Conservation (phyloP, 768 basidiomycete genomes). For the Lepiota brunneoincarnata region DNA sequence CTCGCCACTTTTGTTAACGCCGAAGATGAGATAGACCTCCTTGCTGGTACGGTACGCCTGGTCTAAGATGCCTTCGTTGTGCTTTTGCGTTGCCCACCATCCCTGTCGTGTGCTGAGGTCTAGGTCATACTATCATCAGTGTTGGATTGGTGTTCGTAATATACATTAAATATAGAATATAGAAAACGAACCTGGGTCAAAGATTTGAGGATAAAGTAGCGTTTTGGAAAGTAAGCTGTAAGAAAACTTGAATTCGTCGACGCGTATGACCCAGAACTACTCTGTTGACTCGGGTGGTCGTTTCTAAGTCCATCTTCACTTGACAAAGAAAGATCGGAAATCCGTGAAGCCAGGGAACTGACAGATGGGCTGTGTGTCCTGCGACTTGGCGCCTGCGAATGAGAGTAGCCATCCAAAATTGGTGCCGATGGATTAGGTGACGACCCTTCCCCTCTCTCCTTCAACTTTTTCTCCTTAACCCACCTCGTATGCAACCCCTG, state of each 20-base stretch:
- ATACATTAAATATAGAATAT: background rate
- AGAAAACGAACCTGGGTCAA: conserved; percentile 60
- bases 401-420: conserved; percentile 20
- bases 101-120: conserved; percentile 77
- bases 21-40: conserved; percentile 87
- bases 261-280: conserved; percentile 66
- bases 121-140: conserved; percentile 58
- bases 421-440: conserved; percentile 15
- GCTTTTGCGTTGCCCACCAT: conserved; percentile 89
- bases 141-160: background rate
- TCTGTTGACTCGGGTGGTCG: conserved; percentile 35
- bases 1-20: conserved; percentile 91
- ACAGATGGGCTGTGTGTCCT: conserved; percentile 23
- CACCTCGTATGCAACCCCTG: conserved; percentile 82
- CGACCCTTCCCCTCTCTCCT: conserved; percentile 20
- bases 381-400: conserved; percentile 12
- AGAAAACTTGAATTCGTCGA: conserved; percentile 87
- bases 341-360: conserved; percentile 17
- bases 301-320: conserved; percentile 40
- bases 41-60: conserved; percentile 90
- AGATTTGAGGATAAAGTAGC: conserved; percentile 94
- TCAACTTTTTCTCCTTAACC: conserved; percentile 61
- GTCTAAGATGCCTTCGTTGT: conserved; percentile 89
- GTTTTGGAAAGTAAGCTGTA: conserved; percentile 70
- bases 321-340: conserved; percentile 33